Base-by-base conservation (phyloP, 495 filamentous ascomycete genomes). In the Stereocaulon alpinum region DNA sequence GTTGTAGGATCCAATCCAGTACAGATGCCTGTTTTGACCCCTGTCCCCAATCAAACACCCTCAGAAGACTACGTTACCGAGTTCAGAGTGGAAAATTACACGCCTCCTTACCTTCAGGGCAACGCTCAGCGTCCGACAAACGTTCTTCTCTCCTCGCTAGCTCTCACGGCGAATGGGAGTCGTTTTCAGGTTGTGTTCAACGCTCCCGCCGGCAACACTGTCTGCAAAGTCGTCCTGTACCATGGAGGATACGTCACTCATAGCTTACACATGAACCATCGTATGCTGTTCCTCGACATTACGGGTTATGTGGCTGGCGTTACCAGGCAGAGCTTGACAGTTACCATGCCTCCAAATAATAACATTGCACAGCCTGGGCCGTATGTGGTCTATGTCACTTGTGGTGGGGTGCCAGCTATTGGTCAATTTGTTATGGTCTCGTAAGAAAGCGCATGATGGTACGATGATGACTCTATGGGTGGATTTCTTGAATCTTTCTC, bases 231-330 rank as follows among this genome's bases (percentile, higher is more conserved):
- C 17, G 67, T 72, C 9, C 69, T 84, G 17, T 82, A 83, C 67
- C 75, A 83, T 65, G 80, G 80, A 43, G 82, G 81, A 9, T 85
- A 80, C 58, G 76, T 83, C 42, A 85, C 82, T 37, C 82, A 85
- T 64, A 76, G 71, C 29, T 63, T 85, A 37, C 82, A 85, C 64
- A 84, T 85, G 82, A 80, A 79, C 40, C 81, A 83, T 50, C 79
- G 82, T 4, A 80, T 83, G 75, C 55, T 78, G 29, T 73, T 76
- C 59, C 69, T 85, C n/a, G 80, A 83, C 55, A 70, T 66, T 24
- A 69, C 65, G n/a, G 77, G 76, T n/a, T 83, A 72, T 64, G 51
- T 40, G 20, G 53, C 73, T 4, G 77, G 75, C 11, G 63, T 62
- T 24, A 69, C 69, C 4, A 45, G 62, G 52, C 80, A 85, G 66